phyloP scores from a whole-genome alignment of 768 basidiomycete species.

The Daedaleopsis sinensis region DNA sequence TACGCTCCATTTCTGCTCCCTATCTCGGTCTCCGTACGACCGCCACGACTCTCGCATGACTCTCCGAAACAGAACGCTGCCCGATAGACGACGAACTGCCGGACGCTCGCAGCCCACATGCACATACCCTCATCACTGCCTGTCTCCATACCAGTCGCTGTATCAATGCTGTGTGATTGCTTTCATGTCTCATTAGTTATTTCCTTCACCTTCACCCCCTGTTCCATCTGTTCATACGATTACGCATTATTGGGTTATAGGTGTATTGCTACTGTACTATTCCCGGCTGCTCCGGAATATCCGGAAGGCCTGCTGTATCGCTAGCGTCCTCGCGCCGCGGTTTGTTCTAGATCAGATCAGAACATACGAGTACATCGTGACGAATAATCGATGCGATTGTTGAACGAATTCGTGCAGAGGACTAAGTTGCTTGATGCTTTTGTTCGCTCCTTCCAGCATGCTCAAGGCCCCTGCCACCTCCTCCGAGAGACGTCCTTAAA shows the following conservation, averaged over 20 bases:
- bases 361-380: slow-evolving; percentile 4
- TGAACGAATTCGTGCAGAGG: neutral
- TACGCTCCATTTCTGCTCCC: neutral
- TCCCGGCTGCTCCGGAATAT: neutral
- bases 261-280: slow-evolving; percentile 17
- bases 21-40: neutral
- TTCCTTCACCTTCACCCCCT: neutral
- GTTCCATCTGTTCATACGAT: slow-evolving; percentile 7
- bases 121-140: slow-evolving; percentile 5
- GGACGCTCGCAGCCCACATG: slow-evolving; percentile 15
- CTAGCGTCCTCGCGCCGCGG: neutral
- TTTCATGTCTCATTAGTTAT: neutral
- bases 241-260: slow-evolving; percentile 10
- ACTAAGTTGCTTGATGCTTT: neutral
- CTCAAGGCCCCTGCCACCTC: neutral
- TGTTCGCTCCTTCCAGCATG: neutral
- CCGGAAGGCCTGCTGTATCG: slow-evolving; percentile 7
- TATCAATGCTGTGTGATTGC: slow-evolving; percentile 1
- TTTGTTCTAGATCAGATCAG: neutral
- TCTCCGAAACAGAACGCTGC: slow-evolving; percentile 10
- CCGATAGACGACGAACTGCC: slow-evolving; percentile 11
- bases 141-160: slow-evolving; percentile 16
- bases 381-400: neutral
- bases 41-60: neutral
- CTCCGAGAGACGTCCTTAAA: neutral